Percentiles rank a stretch among this genome's conserved stretches.
These are phyloP conservation scores for Yamadazyma philogaea DNA, from an alignment of 805 yeast genomes.

Conservation along the genomic window DNA sequence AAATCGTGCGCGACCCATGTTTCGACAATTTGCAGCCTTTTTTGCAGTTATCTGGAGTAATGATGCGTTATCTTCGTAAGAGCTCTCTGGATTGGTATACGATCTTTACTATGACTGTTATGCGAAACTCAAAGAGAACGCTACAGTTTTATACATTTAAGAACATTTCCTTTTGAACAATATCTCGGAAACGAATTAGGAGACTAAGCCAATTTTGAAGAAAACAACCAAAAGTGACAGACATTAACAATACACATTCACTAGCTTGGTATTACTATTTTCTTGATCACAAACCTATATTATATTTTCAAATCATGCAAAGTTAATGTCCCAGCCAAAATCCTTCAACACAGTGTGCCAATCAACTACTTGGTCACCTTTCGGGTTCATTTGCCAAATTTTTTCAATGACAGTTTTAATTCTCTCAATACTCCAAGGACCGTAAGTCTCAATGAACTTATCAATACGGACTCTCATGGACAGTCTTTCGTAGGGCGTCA, in stretches of 20 bases:
- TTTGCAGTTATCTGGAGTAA: neutral
- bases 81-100: too few relatives aligned
- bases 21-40: neutral
- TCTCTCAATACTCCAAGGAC: conserved; percentile 58
- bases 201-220: too few relatives aligned
- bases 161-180: too few relatives aligned
- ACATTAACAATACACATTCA: too few relatives aligned
- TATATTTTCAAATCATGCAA: conserved; percentile 43
- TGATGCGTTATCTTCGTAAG: neutral
- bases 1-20: neutral
- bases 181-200: too few relatives aligned
- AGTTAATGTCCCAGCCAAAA: conserved; percentile 76
- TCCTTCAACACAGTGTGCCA: conserved; percentile 68
- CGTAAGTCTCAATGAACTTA: conserved; percentile 57
- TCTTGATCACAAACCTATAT: too few relatives aligned
- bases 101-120: too few relatives aligned
- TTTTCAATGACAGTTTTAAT: conserved; percentile 43
- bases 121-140: too few relatives aligned
- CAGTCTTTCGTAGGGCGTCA: conserved; percentile 49
- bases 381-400: conserved; percentile 46
- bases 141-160: too few relatives aligned
- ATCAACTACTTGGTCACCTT: conserved; percentile 62
- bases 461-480: conserved; percentile 52
- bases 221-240: too few relatives aligned
- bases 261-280: too few relatives aligned